Evolutionary conservation across 129 eudicot genomes (phyloP).

Genomic region (Tagetes erecta): DNA sequence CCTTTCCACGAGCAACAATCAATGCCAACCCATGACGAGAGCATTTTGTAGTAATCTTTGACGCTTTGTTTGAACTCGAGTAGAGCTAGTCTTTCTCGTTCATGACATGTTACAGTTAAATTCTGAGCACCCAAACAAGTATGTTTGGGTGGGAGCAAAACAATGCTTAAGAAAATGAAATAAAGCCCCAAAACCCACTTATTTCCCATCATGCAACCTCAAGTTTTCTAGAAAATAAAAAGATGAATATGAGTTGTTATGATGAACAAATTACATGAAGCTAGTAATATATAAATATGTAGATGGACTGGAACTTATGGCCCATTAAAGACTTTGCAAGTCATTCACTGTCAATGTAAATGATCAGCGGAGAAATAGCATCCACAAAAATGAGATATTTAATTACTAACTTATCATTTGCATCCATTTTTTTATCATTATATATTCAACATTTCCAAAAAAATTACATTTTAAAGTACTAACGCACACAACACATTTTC

Average conservation of each 20-base stretch:
- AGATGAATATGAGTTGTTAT: background rate
- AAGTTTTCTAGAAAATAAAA: background rate
- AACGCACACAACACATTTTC: too few species aligned
- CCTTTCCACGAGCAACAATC: constrained; percentile 16
- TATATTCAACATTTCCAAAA: too few species aligned
- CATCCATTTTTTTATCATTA: too few species aligned
- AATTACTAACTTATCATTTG: too few species aligned
- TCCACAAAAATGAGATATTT: too few species aligned
- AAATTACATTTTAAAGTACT: too few species aligned
- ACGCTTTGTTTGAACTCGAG: constrained; percentile 19
- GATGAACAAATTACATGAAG: background rate
- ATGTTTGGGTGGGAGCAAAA: background rate
- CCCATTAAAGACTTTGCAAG: background rate
- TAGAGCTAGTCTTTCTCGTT: constrained; percentile 33
- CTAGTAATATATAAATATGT: background rate
- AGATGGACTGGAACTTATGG: background rate
- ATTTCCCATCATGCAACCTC: background rate
- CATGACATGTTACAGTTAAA: background rate
- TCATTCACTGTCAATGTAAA: background rate
- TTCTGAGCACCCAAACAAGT: background rate
- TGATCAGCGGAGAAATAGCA: background rate
- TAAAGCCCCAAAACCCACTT: constrained; percentile 1
- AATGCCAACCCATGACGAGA: constrained; percentile 29
- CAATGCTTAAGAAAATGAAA: background rate
- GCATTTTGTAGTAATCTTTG: background rate